Percentiles rank a stretch among this genome's conserved stretches.
phyloP scores from a whole-genome alignment of 257 asterid species.

The Lantana camara region DNA sequence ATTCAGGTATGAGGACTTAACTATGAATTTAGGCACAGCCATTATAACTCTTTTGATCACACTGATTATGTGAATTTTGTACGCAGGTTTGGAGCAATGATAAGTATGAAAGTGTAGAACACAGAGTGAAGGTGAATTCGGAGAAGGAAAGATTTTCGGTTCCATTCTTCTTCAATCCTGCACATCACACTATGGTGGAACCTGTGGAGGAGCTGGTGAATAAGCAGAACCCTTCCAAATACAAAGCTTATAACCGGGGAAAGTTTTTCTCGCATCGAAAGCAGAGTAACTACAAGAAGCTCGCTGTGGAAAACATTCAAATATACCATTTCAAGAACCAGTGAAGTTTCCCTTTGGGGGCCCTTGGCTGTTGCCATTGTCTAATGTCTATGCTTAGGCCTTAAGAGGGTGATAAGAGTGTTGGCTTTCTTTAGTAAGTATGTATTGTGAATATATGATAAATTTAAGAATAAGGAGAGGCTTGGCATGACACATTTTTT shows the following conservation, averaged over 20 bases:
- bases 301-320: conserved; percentile 49
- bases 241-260: conserved; percentile 49
- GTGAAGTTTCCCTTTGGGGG: neutral
- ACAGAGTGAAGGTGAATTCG: neutral
- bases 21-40: no score
- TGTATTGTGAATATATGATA: no score
- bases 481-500: no score
- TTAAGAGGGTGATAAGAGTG: neutral
- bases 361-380: neutral
- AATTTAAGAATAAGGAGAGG: no score
- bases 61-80: no score
- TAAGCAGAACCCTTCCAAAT: conserved; percentile 41
- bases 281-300: conserved; percentile 54
- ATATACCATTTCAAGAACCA: conserved; percentile 49
- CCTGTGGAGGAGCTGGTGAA: conserved; percentile 2
- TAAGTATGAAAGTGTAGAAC: neutral
- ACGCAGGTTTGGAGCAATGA: conserved; percentile 2
- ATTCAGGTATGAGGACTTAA: conserved; percentile 48
- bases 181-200: neutral
- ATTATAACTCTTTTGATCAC: no score
- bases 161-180: neutral
- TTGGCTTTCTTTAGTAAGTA: no score
- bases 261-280: conserved; percentile 39
- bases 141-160: neutral
- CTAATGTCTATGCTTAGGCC: neutral